Evolutionary conservation across 116 monocot species (phyloP), one percentile per base, ranked within the genome.

Genomic region (Zostera marina): DNA sequence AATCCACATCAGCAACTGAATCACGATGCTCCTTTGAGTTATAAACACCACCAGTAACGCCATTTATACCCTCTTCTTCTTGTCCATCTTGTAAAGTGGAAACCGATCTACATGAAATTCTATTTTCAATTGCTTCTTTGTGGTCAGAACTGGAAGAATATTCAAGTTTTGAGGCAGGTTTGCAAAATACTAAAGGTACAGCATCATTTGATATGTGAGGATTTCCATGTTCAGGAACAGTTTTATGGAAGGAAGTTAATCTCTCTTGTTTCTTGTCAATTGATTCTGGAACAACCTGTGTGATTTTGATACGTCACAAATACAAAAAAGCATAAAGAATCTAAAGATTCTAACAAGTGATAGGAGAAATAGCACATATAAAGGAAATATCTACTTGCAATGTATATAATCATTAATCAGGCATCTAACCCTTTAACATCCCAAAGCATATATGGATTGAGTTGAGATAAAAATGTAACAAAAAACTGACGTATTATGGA

Each of bases 61-160:
- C 61, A 52, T 49, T 38, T 10, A 41, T 22, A 1, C 12, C 51
- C 45, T 56, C 56, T 41, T 46, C 42, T 67, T 60, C 52, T 52
- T 44, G 15, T 41, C 24, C 38, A n/a, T 8, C 15, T n/a, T 56
- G 32, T 56, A 16, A 56, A 56, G 39, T 32, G 13, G 15, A 25
- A 32, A 56, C 25, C 13, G 14, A 1, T 12, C 38, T 25, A n/a
- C 32, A 15, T 16, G 32, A 56, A n/a, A 11, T 16, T 56, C 38
- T 15, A 56, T 56, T 38, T 32, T 56, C 39, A 25, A 56, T 6
- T 40, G 7, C 26, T 7, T n/a, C 56, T 15, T 11, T 15, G 32
- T 12, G 38, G 32, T 8, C 15, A 38, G 40, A 38, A 56, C n/a
- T 32, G 38, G 8, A 8, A 32, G 56, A 56, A 56, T 15, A 56